Evolutionary conservation across 352 stramenopile genomes (phyloP).

Genomic region (Peronospora farinosa): DNA sequence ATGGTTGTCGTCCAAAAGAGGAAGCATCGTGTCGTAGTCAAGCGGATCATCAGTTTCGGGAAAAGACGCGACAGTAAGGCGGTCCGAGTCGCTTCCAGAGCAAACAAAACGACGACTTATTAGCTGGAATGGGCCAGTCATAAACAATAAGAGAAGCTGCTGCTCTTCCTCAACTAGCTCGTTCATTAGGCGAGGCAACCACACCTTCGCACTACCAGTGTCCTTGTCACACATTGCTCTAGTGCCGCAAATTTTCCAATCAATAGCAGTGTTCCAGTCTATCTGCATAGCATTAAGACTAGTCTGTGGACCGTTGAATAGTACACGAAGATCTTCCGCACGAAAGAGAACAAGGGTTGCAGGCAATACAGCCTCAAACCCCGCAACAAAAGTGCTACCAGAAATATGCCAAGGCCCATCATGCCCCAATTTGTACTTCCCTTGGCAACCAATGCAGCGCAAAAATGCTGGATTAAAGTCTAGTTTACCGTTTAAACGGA

Average conservation of each 20-base stretch:
- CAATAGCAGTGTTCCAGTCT: constrained; percentile 34
- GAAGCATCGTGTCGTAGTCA: constrained; percentile 29
- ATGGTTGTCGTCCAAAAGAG: constrained; percentile 32
- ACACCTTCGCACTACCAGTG: constrained; percentile 21
- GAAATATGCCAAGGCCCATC: constrained; percentile 23
- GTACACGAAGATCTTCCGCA: constrained; percentile 43
- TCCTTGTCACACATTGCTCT: constrained; percentile 13
- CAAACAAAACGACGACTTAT: constrained; percentile 44
- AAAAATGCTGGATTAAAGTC: constrained; percentile 56
- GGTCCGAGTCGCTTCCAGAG: constrained; percentile 7
- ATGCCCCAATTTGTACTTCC: constrained; percentile 14
- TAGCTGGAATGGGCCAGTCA: constrained; percentile 40
- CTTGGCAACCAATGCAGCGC: constrained; percentile 28
- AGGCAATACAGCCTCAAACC: constrained; percentile 53
- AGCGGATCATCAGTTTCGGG: constrained; percentile 10
- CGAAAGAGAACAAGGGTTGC: constrained; percentile 44
- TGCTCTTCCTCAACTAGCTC: constrained; percentile 61
- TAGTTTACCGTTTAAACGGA: constrained; percentile 44
- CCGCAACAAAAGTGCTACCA: constrained; percentile 37
- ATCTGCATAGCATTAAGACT: constrained; percentile 33
- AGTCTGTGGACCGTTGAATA: constrained; percentile 37
- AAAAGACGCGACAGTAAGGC: constrained; percentile 20
- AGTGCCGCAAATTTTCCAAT: constrained; percentile 27
- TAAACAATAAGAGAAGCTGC: constrained; percentile 47
- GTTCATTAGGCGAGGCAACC: constrained; percentile 41